Base-by-base conservation (phyloP, 2,329 filamentous ascomycete genomes). In the Diaporthe citri region DNA sequence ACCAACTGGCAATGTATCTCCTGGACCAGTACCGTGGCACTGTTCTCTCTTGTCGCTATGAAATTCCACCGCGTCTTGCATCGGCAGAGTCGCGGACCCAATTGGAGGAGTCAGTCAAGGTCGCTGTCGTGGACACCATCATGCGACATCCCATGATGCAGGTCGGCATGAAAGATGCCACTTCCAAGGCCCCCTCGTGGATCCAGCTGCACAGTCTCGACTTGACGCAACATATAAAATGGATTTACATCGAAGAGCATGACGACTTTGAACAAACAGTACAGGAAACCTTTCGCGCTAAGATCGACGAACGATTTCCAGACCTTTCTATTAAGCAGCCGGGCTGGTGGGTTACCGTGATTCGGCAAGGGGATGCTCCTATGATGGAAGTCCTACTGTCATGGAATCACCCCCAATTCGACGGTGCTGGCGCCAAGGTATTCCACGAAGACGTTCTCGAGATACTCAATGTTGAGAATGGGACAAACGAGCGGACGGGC, bases 371-470 rank as follows among this genome's bases (percentile, higher is more conserved):
- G 7, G 28, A 71, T 74, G 36, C 72, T 73, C 72, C 74, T 17
- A 56, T 25, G 10, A 76, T 77, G 74, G 76, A 77, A n/a, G 72
- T 77, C 51, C 39, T 77, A 46, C 56, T 76, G 39, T 67, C 74
- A 22, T 77, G 76, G 76, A 77, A 77, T 62, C 72, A 73, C 69
- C 72, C 76, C 48, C 62, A 56, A 25, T 75, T 75, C 70, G 74
- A 73, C 28, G 74, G 28, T 39, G n/a, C 31, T 17, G 74, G 62
- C 51, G 74, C 74, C 70, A 75, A 73, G 28, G 74, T 75, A 57
- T 74, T 78, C 34, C 77, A 77, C 55, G 74, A 77, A 62, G 77
- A 78, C 74, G 79, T 83, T 39, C 62, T 83, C 70, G 75, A 79
- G 74, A 78, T 67, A 10, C 81, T 83, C 59, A 82, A 82, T 66